Evolutionary conservation across 768 basidiomycete species (phyloP).

Genomic region (Boletus edulis): DNA sequence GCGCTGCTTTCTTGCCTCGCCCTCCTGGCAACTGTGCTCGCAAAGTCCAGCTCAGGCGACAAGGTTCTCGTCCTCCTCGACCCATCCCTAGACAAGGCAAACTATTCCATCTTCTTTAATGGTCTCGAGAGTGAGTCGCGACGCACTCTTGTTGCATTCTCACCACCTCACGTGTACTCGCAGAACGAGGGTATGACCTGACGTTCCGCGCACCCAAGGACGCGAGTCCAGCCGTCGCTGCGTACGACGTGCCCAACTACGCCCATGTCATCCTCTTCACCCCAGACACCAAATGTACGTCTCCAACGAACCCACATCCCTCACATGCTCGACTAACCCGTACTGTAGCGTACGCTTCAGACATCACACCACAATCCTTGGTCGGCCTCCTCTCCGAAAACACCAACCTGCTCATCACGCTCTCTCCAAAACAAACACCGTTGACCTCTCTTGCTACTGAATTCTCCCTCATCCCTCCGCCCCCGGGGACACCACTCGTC

Average conservation of each 20-base stretch:
- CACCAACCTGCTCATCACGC: constrained; percentile 81
- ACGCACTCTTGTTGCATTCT: not conserved
- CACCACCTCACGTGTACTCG: not conserved
- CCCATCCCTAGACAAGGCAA: constrained; percentile 54
- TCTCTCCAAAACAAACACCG: constrained; percentile 73
- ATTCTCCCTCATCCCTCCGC: constrained; percentile 87
- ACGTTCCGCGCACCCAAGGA: constrained; percentile 86
- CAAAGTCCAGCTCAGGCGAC: constrained; percentile 78
- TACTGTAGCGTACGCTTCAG: constrained; percentile 57
- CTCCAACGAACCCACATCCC: too few species aligned
- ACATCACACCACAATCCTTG: constrained; percentile 81
- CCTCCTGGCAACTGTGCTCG: constrained; percentile 30
- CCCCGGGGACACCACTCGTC: constrained; percentile 77
- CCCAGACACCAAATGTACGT: constrained; percentile 78
- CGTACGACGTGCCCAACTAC: constrained; percentile 73
- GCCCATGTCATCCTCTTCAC: constrained; percentile 86
- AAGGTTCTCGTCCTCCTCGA: constrained; percentile 87
- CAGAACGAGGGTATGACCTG: constrained; percentile 81
- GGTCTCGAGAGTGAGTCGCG: constrained; percentile 63
- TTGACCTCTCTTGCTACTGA: constrained; percentile 81
- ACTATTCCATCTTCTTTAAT: constrained; percentile 82
- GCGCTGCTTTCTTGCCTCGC: constrained; percentile 30
- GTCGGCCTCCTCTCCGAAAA: constrained; percentile 64
- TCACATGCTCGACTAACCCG: not conserved
- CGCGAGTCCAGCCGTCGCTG: constrained; percentile 58